Conservation (phyloP, 805 yeast species). For the Priceomyces melissophilus region DNA sequence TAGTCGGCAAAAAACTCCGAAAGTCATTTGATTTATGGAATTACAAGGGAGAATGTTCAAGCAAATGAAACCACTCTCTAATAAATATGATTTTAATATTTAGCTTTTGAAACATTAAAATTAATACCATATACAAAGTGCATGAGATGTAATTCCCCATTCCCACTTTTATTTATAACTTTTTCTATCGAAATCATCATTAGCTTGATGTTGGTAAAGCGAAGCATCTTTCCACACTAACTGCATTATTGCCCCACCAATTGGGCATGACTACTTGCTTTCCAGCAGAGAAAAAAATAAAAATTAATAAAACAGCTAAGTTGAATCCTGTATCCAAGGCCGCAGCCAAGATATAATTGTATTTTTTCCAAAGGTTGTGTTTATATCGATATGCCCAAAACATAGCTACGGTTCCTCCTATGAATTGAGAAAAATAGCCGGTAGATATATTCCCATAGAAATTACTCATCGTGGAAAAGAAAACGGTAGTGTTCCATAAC, state of each 20-base stretch:
- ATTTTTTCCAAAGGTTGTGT: conserved; percentile 38
- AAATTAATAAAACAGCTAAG: conserved; percentile 37
- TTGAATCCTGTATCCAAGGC: conserved; percentile 52
- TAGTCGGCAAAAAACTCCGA: no score
- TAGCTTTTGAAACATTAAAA: no score
- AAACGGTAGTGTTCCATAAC: conserved; percentile 46
- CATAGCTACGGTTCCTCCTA: conserved; percentile 49
- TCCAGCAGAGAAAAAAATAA: conserved; percentile 28
- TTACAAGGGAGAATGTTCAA: no score
- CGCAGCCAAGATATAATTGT: conserved; percentile 48
- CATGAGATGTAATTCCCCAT: no score
- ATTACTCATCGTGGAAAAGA: conserved; percentile 45
- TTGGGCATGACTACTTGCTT: conserved; percentile 27
- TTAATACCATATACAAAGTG: no score
- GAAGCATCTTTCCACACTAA: conserved; percentile 46
- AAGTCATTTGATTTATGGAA: no score
- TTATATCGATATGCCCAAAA: conserved; percentile 39
- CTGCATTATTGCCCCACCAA: conserved; percentile 50
- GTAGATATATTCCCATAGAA: conserved; percentile 51
- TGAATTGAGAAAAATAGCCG: conserved; percentile 44
- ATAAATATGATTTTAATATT: no score
- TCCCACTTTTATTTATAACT: no score
- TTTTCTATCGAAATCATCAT: no score
- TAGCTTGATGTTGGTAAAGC: conserved; percentile 18
- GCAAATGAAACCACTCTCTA: no score